These are phyloP conservation scores for Solanum chiquidenum DNA, from an alignment of 257 asterid species.

Conservation along the genomic window DNA sequence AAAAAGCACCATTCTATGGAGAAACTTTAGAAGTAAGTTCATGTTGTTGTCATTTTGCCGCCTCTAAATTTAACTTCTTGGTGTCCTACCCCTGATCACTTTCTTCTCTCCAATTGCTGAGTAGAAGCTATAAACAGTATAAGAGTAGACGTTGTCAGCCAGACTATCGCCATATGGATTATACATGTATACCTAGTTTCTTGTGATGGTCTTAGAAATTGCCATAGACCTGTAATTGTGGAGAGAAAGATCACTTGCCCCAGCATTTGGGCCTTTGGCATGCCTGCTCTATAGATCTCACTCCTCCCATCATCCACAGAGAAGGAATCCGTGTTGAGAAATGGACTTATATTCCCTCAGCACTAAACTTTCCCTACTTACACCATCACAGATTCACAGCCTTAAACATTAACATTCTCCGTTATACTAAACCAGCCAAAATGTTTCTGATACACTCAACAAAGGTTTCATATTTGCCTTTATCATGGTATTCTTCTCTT, in stretches of 20 bases:
- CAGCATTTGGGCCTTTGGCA: background rate
- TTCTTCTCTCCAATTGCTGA: background rate
- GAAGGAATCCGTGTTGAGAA: background rate
- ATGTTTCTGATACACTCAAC: background rate
- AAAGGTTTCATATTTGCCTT: constrained; percentile 3
- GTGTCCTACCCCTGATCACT: background rate
- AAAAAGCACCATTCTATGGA: constrained; percentile 84
- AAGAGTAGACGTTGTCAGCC: background rate
- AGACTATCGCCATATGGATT: background rate
- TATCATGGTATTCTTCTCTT: background rate
- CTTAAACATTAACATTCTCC: background rate
- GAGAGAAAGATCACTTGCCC: background rate
- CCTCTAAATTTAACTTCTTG: background rate
- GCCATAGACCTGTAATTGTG: background rate
- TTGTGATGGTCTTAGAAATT: background rate
- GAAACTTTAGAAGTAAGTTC: constrained; percentile 82
- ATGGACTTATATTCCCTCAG: background rate
- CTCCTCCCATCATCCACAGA: background rate
- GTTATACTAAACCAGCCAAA: background rate
- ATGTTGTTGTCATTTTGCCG: background rate
- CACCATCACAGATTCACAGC: background rate
- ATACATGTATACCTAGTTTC: background rate
- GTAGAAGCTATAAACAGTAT: background rate
- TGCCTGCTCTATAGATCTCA: background rate
- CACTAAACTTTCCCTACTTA: background rate